Base-by-base conservation (phyloP, 352 stramenopile genomes). In the Phytophthora citricola region DNA sequence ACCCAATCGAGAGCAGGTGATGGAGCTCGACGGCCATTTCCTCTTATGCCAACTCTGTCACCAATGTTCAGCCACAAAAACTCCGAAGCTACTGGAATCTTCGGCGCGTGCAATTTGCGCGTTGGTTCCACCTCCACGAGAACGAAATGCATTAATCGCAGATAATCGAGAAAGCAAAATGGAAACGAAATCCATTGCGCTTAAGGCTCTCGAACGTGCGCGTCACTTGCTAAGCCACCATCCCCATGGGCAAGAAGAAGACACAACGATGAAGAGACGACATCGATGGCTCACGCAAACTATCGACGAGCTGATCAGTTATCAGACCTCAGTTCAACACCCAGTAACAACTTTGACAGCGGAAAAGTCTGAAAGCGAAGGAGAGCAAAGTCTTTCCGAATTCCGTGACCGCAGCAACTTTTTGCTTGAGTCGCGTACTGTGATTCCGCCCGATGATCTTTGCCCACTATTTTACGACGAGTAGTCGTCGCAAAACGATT, bases 391-490 rank as follows among this genome's bases (percentile, higher is more conserved):
- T 9, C 31, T 56, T 5, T 47, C 29, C 3, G 83, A 92, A 54
- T 83, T 88, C 34, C 73, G 87, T 22, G 78, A 90, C 24, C 71
- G 73, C 20, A 85, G 76, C 47, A 84, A 83, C 52, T 90, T 88
- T 49, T 87, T 80, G 10, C 71, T 89, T 29, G 83, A 90, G 52
- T 85, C 75, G 24, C 51, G 83, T 24, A 87, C 83, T 6, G 39
- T 69, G n/a, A 79, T 87, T 22, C 34, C 58, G 1, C 79, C 83
- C 8, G 81, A 90, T 34, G 72, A 75, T 24, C 57, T 91, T 40
- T 91, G 83, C 49, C 79, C 73, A 8, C 29, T 69, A 14, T 91
- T 91, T 48, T 89, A 85, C 43, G 58, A 76, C 20, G 20, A 74
- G 10, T 66, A 53, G 31, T 26, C 17, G 17, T 20, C 17, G 17